Base-by-base conservation (phyloP, 306 rosid genomes). In the Quillaja saponaria region DNA sequence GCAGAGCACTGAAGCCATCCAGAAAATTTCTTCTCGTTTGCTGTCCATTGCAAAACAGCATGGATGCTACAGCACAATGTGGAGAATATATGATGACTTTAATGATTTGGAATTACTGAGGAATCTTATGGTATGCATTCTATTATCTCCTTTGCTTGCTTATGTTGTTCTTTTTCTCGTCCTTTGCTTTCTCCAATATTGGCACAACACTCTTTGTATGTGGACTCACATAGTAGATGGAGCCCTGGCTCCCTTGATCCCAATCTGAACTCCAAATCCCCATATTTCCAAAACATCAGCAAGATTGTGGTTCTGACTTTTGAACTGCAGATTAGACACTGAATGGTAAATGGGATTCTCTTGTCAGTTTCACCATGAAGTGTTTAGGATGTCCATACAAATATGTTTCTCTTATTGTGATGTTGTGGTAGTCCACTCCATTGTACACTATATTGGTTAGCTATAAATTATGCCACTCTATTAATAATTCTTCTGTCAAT, bases 11-110 rank as follows among this genome's bases (percentile, higher is more conserved):
- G 95, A 82, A 65, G 58, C 64, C 63, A 58, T 83, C 48, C 70
- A 58, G 80, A 84, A 86, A 67, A 54, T 66, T 81, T 82, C 83
- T 8, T 79, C 96, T 55, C 72, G 64, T 42, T 69, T 92, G 76
- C 55, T 92, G 64, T 79, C 90, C 62, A 80, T 92, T 64, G 98
- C 94, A 64, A 92, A 88, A 65, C 82, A 71, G 55, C 95, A 88
- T 58, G 96, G 82, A 53, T 92, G 95, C 92, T 88, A 92, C 79
- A 56, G 70, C 70, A 81, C 71, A 45, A 67, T 92, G 76, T 88
- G 98, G 98, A 71, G 84, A 68, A 73, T 86, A 49, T 88, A 90
- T 58, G 86, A 90, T 25, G 96, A 88, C 71, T 77, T 88, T 18
- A 88, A 92, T 76, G 96, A 88, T 73, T 80, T 87, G 8, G 92